Base-by-base conservation (phyloP, 306 rosid species). In the Lotus japonicus region DNA sequence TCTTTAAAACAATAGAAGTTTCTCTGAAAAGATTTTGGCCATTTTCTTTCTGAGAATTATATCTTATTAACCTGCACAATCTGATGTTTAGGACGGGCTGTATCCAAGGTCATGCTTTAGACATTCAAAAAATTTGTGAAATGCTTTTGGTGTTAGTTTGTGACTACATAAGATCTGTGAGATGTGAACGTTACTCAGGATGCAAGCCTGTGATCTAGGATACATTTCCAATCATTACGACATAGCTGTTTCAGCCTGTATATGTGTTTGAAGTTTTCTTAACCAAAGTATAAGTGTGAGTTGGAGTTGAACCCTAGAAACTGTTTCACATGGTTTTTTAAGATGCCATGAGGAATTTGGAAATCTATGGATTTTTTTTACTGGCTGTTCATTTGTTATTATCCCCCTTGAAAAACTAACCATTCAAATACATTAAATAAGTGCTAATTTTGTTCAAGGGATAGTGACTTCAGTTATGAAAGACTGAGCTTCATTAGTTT, bases 401-500 rank as follows among this genome's bases (percentile, higher is more conserved):
- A 6, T 51, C 28, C 19, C n/a, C 33, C 33, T 33, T 26, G 11
- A 9, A 41, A 54, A 41, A 42, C 44, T 9, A 65, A 7, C 50
- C 42, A 35, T 41, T 41, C 64, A 68, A 39, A 19, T 10, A 9
- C 11, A 44, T 55, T 10, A 18, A 9, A 58, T 21, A 48, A 43
- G 7, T 13, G 38, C 16, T 60, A 50, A 28, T 53, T 61, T 35
- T 70, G 19, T 33, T 42, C 31, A 26, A 46, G 57, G 57, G 53
- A 36, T 64, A 39, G 49, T 69, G 77, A 75, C 17, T 15, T 44
- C 3, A 53, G 56, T 23, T 26, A 23, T 64, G 2, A 44, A 16
- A 44, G 72, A 57, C 69, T 39, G 63, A 64, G 18, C 66, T 56
- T 60, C 38, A 51, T 60, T 74, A 15, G 41, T 28, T 48, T 81